Evolutionary conservation across 208 protist species (phyloP).

Genomic region (Angomonas deanei): DNA sequence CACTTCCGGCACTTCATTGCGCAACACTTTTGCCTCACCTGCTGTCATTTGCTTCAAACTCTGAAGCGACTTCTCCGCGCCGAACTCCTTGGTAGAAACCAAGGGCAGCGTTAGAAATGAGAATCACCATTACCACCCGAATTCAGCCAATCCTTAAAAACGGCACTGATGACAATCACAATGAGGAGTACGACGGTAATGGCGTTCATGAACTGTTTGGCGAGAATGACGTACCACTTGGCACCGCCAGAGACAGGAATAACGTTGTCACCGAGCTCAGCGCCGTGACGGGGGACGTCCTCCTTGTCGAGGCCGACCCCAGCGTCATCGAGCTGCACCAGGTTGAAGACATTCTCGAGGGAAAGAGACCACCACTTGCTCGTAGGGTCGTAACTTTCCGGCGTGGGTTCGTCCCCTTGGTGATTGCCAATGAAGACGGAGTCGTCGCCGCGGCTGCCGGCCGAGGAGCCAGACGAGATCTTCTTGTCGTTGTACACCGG

Average conservation of each 20-base stretch:
- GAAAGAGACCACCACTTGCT: constrained; percentile 72
- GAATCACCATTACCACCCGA: constrained; percentile 77
- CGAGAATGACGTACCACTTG: constrained; percentile 59
- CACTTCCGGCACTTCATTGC: constrained; percentile 79
- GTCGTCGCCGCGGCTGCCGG: constrained; percentile 4
- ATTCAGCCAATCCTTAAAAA: constrained; percentile 86
- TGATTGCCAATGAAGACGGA: constrained; percentile 28
- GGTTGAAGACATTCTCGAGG: constrained; percentile 58
- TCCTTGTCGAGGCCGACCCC: constrained; percentile 31
- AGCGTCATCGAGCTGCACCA: constrained; percentile 65
- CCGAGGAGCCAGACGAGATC: background rate
- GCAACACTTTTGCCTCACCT: constrained; percentile 85
- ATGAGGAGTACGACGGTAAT: constrained; percentile 83
- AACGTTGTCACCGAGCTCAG: constrained; percentile 67
- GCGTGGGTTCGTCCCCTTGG: constrained; percentile 50
- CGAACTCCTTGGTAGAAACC: constrained; percentile 89
- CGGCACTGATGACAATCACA: constrained; percentile 71
- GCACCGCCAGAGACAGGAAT: constrained; percentile 76
- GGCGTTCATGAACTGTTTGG: constrained; percentile 75
- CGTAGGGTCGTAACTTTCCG: constrained; percentile 42
- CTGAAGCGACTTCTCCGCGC: constrained; percentile 75
- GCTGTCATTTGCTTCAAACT: constrained; percentile 86
- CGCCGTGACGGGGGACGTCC: constrained; percentile 46
- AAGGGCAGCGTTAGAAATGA: constrained; percentile 80
- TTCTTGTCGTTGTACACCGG: background rate